These are phyloP conservation scores for Haplosporangium sp. DNA, from an alignment of 371 early-diverging fungal genomes.

Conservation along the genomic window DNA sequence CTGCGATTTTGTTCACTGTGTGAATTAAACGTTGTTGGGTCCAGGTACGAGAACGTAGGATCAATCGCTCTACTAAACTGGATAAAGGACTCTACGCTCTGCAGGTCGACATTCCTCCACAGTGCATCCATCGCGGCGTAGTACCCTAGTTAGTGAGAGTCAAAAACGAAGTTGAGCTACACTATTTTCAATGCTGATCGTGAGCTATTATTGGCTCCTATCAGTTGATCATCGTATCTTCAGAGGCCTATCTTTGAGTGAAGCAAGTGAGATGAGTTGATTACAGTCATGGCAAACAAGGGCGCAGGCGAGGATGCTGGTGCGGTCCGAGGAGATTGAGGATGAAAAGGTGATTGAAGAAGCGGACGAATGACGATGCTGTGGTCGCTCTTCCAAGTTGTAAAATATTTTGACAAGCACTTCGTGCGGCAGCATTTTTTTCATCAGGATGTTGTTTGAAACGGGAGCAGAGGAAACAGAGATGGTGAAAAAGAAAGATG, in stretches of 20 bases:
- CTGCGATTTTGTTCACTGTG: neutral
- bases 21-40: neutral
- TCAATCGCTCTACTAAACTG: constrained; percentile 28
- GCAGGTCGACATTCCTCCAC: constrained; percentile 44
- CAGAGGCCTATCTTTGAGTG: too few species aligned
- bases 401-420: constrained; percentile 49
- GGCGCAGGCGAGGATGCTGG: constrained; percentile 36
- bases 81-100: constrained; percentile 41
- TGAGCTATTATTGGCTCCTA: too few species aligned
- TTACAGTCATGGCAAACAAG: constrained; percentile 53
- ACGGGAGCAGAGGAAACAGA: neutral
- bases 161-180: too few species aligned
- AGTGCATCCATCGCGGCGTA: constrained; percentile 49
- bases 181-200: too few species aligned
- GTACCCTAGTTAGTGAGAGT: constrained; percentile 27
- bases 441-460: neutral
- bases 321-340: constrained; percentile 23
- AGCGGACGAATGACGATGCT: constrained; percentile 32
- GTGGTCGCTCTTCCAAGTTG: constrained; percentile 34
- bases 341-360: constrained; percentile 39
- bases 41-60: constrained; percentile 23
- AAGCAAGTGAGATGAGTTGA: neutral
- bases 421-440: constrained; percentile 35
- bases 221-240: too few species aligned
- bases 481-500: constrained; percentile 1